These are phyloP conservation scores for Paramicrosporidium saccamoebae DNA, from an alignment of 371 early-diverging fungal species.

Conservation along the genomic window DNA sequence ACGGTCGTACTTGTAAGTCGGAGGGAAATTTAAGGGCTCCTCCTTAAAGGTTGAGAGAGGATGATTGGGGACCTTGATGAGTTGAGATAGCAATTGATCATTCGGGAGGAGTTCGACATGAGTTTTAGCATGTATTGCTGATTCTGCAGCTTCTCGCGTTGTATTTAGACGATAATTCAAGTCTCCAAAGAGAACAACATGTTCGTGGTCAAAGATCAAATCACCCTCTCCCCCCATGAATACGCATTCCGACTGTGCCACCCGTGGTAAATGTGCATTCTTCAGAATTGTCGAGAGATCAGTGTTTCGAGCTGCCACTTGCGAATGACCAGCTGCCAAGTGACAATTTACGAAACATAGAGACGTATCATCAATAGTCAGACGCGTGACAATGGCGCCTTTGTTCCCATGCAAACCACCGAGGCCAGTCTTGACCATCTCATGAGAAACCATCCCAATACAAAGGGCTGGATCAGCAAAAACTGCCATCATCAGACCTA, in stretches of 20 bases:
- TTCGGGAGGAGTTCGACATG: slow-evolving; percentile 8
- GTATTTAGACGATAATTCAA: slow-evolving; percentile 48
- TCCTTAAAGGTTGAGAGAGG: slow-evolving; percentile 41
- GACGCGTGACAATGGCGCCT: slow-evolving; percentile 45
- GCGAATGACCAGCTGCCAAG: slow-evolving; percentile 43
- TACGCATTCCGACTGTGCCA: slow-evolving; percentile 3
- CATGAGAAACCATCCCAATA: slow-evolving; percentile 7
- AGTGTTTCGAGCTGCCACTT: slow-evolving; percentile 26
- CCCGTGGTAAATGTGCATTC: slow-evolving; percentile 10
- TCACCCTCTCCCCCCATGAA: slow-evolving; percentile 6
- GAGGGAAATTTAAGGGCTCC: slow-evolving; percentile 36
- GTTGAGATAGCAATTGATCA: slow-evolving; percentile 26
- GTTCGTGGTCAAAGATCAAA: slow-evolving; percentile 19
- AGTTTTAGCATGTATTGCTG: slow-evolving; percentile 8
- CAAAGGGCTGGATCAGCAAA: slow-evolving; percentile 15
- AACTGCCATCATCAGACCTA: slow-evolving; percentile 39
- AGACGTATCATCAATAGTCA: slow-evolving; percentile 32
- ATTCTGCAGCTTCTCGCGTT: slow-evolving; percentile 15
- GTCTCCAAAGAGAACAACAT: slow-evolving; percentile 33
- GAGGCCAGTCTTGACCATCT: slow-evolving; percentile 38
- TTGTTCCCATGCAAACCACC: slow-evolving; percentile 58
- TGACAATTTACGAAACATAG: slow-evolving; percentile 55
- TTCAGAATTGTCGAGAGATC: slow-evolving; percentile 32
- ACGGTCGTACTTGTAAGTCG: slow-evolving; percentile 54
- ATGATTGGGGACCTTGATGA: slow-evolving; percentile 11